Evolutionary conservation across 1,139 yeast genomes (phyloP).

Genomic region (Arxiozyma heterogenica): DNA sequence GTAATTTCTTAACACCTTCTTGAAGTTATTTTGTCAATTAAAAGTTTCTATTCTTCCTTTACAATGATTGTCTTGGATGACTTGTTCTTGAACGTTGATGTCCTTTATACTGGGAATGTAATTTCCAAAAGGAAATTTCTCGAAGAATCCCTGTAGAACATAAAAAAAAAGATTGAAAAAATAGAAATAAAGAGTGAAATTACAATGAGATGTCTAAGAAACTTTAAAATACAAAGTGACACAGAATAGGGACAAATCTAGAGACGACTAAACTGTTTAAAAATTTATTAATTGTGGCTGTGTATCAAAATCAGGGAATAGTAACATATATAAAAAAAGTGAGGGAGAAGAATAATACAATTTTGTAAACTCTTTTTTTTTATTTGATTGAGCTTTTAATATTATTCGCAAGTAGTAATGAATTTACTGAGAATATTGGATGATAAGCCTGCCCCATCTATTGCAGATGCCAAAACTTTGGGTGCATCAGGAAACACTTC

Average conservation of each 20-base stretch:
- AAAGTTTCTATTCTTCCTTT: no score
- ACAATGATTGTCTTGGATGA: not conserved
- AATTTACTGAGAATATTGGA: constrained; percentile 69
- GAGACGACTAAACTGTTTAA: no score
- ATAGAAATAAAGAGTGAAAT: no score
- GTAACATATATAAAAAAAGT: no score
- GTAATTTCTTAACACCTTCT: not conserved
- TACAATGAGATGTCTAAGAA: not conserved
- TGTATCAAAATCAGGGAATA: not conserved
- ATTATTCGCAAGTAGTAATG: constrained; percentile 37
- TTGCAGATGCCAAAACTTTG: constrained; percentile 42
- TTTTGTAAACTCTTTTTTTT: not conserved
- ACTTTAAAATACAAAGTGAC: not conserved
- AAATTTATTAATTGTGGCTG: not conserved
- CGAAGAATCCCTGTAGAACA: not conserved
- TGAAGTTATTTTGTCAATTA: no score
- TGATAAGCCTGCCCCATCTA: constrained; percentile 77
- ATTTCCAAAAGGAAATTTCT: not conserved
- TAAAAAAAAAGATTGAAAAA: no score
- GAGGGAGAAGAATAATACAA: not conserved
- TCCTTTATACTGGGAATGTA: no score
- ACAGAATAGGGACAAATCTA: no score
- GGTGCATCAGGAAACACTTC: constrained; percentile 34
- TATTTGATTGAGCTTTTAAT: not conserved
- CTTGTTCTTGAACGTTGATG: not conserved